phyloP scores from a whole-genome alignment of 2,329 filamentous ascomycete genomes.

The Monilinia vaccinii-corymbosi region DNA sequence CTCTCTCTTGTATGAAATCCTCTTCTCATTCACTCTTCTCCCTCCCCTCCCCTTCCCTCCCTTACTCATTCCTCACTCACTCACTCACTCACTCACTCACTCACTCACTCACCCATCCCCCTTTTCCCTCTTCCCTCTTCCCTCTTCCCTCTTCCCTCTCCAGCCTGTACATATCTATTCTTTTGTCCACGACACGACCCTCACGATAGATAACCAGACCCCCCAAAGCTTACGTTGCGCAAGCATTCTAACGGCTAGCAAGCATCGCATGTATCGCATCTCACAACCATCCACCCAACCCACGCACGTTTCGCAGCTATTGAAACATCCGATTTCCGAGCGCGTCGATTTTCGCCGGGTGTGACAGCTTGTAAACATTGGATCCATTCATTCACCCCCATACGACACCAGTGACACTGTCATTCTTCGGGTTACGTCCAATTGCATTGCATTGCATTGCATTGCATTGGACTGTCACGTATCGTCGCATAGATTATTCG shows the following conservation, averaged over 20 bases:
- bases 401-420: neutral
- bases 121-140: neutral
- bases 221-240: no score
- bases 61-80: no score
- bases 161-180: neutral
- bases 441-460: no score
- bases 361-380: neutral
- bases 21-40: no score
- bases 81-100: neutral
- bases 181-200: neutral
- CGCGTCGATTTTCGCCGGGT: slow-evolving; percentile 3
- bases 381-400: neutral
- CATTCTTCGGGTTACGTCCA: neutral
- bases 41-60: no score
- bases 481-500: neutral
- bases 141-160: neutral
- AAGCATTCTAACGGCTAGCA: neutral
- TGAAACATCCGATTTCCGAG: slow-evolving; percentile 10
- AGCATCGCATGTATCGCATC: slow-evolving; percentile 1
- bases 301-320: neutral
- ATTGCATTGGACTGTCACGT: no score
- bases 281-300: neutral
- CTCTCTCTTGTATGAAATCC: no score
- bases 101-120: neutral
- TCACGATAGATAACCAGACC: neutral